Evolutionary conservation across 495 filamentous ascomycete genomes (phyloP), one percentile per base, ranked within the genome.

Genomic region (Beverwykella pulmonaria): DNA sequence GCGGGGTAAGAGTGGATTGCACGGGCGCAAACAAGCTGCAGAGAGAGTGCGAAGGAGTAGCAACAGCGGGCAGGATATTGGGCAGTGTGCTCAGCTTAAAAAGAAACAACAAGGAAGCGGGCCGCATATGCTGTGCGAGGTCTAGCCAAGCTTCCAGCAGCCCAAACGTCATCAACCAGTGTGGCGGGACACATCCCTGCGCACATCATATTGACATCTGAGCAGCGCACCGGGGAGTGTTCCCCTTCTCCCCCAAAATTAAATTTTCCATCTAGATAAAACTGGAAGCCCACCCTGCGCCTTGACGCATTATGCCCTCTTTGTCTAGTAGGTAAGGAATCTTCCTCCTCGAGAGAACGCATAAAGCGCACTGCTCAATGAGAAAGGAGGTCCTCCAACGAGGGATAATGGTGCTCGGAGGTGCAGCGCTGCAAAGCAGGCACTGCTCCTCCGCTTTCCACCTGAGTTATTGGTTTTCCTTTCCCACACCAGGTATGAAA

Each of bases 331-430:
- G 39, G 39, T n/a, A n/a, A 3, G 20, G 20, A 23, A 44, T 17
- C 20, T 22, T 65, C 67, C 67, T 70, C 67, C 55, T 70, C 56
- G 50, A 65, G 47, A 41, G 25, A 53, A 49, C 67, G 36, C 67
- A 30, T 55, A 61, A 48, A 65, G 67, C 62, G 29, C 26, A 36
- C 17, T 26, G 17, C 30, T 56, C 39, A 56, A 65, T 70, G 67
- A 70, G 67, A 70, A 70, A 70, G 47, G 27, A 41, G 50, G 9
- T 49, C 47, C 36, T 27, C 59, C 14, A 10, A 46, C 6, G 46
- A 41, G 27, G 30, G 25, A 14, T 14, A n/a, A 41, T 22, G 53
- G 5, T 5, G n/a, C 5, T 20, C 53, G 41, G 30, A n/a, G 10
- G 30, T 6, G 52, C 52, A 19, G 52, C 9, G 27, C 20, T 22